Percentiles rank a stretch among this genome's conserved stretches.
Conservation (phyloP, 805 yeast genomes). For the Pichia eremophila region DNA sequence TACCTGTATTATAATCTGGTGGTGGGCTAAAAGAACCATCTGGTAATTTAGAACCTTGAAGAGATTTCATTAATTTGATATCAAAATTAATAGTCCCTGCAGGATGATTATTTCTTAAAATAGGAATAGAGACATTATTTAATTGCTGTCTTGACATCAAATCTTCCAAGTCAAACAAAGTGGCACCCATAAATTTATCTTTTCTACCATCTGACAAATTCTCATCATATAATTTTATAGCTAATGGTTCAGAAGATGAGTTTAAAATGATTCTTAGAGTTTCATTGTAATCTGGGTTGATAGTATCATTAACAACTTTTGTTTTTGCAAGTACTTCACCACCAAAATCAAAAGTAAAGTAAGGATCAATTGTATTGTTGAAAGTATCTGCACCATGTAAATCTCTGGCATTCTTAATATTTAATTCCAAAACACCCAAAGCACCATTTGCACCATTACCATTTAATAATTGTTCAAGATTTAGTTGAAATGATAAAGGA, state of each 20-base stretch:
- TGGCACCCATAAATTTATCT: conserved; percentile 73
- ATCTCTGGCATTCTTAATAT: conserved; percentile 55
- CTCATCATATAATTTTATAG: conserved; percentile 63
- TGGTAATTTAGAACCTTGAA: conserved; percentile 49
- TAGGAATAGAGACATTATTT: conserved; percentile 40
- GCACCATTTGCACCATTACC: conserved; percentile 75
- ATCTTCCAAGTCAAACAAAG: conserved; percentile 62
- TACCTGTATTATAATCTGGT: conserved; percentile 92
- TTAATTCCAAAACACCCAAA: conserved; percentile 74
- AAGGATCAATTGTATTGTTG: conserved; percentile 86
- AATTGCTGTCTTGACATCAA: conserved; percentile 46
- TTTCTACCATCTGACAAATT: conserved; percentile 53
- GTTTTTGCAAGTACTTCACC: conserved; percentile 58
- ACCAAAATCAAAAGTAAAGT: conserved; percentile 59
- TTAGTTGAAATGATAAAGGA: conserved; percentile 89
- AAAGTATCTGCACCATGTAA: conserved; percentile 60
- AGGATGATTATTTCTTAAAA: conserved; percentile 74
- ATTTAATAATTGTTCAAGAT: conserved; percentile 80
- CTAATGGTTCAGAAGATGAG: conserved; percentile 74
- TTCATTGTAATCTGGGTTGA: conserved; percentile 79
- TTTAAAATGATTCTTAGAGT: conserved; percentile 58
- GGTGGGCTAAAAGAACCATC: conserved; percentile 82
- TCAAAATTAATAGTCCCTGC: conserved; percentile 70
- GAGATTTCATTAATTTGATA: conserved; percentile 66
- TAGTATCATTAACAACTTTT: conserved; percentile 55